Base-by-base conservation (phyloP, 768 basidiomycete genomes). In the Lactarius vividus region DNA sequence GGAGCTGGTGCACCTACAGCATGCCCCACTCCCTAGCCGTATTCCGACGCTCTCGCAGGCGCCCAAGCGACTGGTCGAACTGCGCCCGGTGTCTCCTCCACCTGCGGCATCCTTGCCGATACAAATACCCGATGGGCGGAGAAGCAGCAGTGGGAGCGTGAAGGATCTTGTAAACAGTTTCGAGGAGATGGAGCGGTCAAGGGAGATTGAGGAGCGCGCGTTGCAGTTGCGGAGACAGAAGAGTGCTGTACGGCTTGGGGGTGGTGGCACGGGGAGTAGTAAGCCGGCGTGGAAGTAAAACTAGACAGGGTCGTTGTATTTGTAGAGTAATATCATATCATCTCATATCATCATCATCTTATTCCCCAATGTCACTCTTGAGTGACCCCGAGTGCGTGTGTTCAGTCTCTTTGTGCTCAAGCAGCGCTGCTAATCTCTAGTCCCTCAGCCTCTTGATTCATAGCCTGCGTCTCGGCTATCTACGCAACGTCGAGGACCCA, bases 401-500 rank as follows among this genome's bases (percentile, higher is more conserved):
- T 60, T n/a, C 1, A 1, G 39, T 64, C 37, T 54, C 39, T 13
- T 6, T 53, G 28, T 31, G 15, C 35, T 39, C 29, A 10, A 13
- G n/a, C 29, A n/a, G 20, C 1, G 35, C 29, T 58, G 16, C 64
- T 60, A 44, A 65, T 28, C 40, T 37, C 53, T 13, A 5, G 28
- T 31, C 31, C 33, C 4, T 31, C 62, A 88, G 87, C 55, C 86
- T 88, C 74, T 81, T 96, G 42, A 90, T 96, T 9, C 96, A 97
- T 74, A 86, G 84, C 69, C 80, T 97, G 6, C 88, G 95, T 6
- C 80, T 98, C 31, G 86, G 89, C 15, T 94, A 95, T 73, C 81
- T 98, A n/a, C 89, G 94, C 66, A 86, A 89, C 70, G 86, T 94
- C 46, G 90, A 94, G 64, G 95, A 97, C 72, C 87, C 89, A 1